phyloP scores from a whole-genome alignment of 140 eudicot genomes.

The Oenanthe javanica region DNA sequence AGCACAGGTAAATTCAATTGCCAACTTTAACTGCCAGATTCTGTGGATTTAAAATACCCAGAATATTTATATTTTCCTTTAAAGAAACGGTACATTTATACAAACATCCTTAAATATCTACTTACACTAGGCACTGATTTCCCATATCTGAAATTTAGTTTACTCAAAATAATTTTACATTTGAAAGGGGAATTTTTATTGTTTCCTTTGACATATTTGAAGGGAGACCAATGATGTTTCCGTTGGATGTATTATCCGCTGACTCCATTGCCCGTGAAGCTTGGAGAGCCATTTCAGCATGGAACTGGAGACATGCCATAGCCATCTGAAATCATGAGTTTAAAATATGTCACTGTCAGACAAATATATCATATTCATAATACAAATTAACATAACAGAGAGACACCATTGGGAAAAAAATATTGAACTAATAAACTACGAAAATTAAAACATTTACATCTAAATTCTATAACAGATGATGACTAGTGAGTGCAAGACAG shows the following conservation, averaged over 20 bases:
- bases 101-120: neutral
- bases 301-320: conserved; percentile 83
- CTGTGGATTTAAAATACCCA: neutral
- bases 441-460: neutral
- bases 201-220: conserved; percentile 28
- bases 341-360: neutral
- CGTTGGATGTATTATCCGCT: conserved; percentile 29
- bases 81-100: neutral
- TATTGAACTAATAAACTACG: neutral
- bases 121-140: neutral
- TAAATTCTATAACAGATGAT: too few relatives aligned
- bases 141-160: neutral
- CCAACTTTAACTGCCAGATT: neutral
- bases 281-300: conserved; percentile 85
- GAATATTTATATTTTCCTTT: neutral
- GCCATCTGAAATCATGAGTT: conserved; percentile 55
- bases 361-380: neutral
- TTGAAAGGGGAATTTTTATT: conserved; percentile 37
- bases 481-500: neutral
- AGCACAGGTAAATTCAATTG: neutral
- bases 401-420: neutral
- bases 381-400: neutral
- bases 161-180: conserved; percentile 7
- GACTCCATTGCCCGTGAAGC: conserved; percentile 78
- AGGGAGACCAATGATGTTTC: conserved; percentile 45